These are phyloP conservation scores for Polygonum aviculare DNA, from an alignment of 148 eudicot genomes.

Conservation along the genomic window DNA sequence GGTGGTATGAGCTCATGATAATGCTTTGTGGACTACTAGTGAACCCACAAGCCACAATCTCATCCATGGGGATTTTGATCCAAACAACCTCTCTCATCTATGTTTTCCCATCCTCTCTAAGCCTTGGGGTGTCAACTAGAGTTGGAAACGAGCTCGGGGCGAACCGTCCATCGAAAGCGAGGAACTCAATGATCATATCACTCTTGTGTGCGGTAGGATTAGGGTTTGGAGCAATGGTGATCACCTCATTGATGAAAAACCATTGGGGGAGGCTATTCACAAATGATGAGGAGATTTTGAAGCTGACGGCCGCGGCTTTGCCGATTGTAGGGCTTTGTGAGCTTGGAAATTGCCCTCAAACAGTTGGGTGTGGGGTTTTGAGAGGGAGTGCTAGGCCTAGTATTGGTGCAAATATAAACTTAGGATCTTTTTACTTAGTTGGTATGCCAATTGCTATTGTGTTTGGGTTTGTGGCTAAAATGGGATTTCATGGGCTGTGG, in stretches of 20 bases:
- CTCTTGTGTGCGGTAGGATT: slow-evolving; percentile 38
- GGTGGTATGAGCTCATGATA: slow-evolving; percentile 98
- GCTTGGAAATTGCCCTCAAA: slow-evolving; percentile 92
- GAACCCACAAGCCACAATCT: slow-evolving; percentile 71
- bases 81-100: slow-evolving; percentile 79
- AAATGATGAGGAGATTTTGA: slow-evolving; percentile 37
- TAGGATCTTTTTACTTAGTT: slow-evolving; percentile 82
- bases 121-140: slow-evolving; percentile 76
- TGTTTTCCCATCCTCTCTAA: slow-evolving; percentile 67
- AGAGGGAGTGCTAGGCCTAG: slow-evolving; percentile 85
- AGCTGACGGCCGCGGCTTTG: slow-evolving; percentile 58
- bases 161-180: slow-evolving; percentile 48
- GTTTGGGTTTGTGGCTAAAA: slow-evolving; percentile 49
- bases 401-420: slow-evolving; percentile 70
- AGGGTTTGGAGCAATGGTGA: slow-evolving; percentile 48
- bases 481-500: slow-evolving; percentile 83
- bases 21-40: slow-evolving; percentile 58
- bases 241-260: slow-evolving; percentile 53
- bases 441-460: slow-evolving; percentile 81
- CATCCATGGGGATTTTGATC: slow-evolving; percentile 84
- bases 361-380: slow-evolving; percentile 79
- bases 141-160: slow-evolving; percentile 84
- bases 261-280: slow-evolving; percentile 75
- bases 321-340: slow-evolving; percentile 82
- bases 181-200: slow-evolving; percentile 45